phyloP scores from a whole-genome alignment of 768 basidiomycete genomes.

The Saitozyma podzolica region DNA sequence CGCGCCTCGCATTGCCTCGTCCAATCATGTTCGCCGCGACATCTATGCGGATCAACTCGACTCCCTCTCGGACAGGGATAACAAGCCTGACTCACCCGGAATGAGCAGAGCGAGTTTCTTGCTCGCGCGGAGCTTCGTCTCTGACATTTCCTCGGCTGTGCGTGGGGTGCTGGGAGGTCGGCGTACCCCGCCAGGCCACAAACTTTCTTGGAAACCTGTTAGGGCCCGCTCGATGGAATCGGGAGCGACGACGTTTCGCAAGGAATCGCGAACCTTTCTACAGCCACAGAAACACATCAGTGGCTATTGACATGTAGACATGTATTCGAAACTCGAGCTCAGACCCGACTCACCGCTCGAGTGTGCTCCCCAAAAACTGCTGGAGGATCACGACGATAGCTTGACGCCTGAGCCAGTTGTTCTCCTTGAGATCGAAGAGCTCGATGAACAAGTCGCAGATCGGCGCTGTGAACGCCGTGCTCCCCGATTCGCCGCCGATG shows the following conservation, averaged over 20 bases:
- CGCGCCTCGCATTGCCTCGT: slow-evolving; percentile 88
- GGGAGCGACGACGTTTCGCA: slow-evolving; percentile 67
- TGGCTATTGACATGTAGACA: not conserved
- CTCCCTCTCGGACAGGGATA: slow-evolving; percentile 1
- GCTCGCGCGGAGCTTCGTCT: slow-evolving; percentile 82
- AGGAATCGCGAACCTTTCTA: slow-evolving; percentile 84
- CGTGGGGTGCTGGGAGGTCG: slow-evolving; percentile 66
- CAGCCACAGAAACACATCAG: not conserved
- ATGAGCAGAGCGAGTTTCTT: slow-evolving; percentile 85
- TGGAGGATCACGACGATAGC: slow-evolving; percentile 95
- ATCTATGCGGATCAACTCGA: slow-evolving; percentile 58
- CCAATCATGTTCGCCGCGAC: slow-evolving; percentile 97
- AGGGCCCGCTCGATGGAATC: slow-evolving; percentile 69
- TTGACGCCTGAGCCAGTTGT: slow-evolving; percentile 93
- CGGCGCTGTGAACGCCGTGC: slow-evolving; percentile 84
- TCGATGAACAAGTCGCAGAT: slow-evolving; percentile 92
- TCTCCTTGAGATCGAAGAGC: slow-evolving; percentile 91
- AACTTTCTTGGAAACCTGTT: slow-evolving; percentile 64
- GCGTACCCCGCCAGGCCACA: slow-evolving; percentile 85
- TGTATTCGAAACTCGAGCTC: not conserved
- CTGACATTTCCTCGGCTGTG: slow-evolving; percentile 73
- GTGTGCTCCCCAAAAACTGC: slow-evolving; percentile 91
- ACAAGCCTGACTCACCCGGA: slow-evolving; percentile 64
- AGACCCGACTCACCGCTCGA: slow-evolving; percentile 70
- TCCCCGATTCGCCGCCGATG: slow-evolving; percentile 81